Conservation (phyloP, 2,329 filamentous ascomycete species). For the Plenodomus tracheiphilus region DNA sequence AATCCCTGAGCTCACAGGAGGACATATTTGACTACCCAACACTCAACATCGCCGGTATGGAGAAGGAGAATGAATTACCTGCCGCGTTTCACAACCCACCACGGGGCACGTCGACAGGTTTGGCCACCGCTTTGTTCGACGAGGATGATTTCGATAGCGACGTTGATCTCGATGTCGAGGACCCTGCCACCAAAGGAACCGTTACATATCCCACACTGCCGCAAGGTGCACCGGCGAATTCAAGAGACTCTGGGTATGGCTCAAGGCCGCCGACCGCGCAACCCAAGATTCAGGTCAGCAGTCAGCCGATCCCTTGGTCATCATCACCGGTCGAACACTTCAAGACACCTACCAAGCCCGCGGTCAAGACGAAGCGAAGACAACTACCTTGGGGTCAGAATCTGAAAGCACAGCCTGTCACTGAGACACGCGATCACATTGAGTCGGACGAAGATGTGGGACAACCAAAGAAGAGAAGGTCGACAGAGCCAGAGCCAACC, state of each 20-base stretch:
- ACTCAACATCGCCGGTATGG: constrained; percentile 27
- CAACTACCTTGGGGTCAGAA: constrained; percentile 63
- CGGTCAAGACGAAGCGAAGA: constrained; percentile 19
- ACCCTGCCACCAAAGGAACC: constrained; percentile 55
- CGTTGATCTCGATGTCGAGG: constrained; percentile 70
- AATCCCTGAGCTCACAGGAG: constrained; percentile 45
- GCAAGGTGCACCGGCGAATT: constrained; percentile 7
- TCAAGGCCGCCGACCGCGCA: constrained; percentile 27
- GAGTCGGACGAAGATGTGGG: constrained; percentile 21
- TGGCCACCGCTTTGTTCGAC: constrained; percentile 55
- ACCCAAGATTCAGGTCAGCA: constrained; percentile 48
- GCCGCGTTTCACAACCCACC: constrained; percentile 13
- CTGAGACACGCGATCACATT: constrained; percentile 17
- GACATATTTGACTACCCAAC: constrained; percentile 35
- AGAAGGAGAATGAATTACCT: constrained; percentile 31
- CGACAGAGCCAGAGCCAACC: constrained; percentile 40
- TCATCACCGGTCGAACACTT: constrained; percentile 60
- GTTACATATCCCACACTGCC: constrained; percentile 49
- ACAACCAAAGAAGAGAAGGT: constrained; percentile 34
- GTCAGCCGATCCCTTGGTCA: constrained; percentile 71
- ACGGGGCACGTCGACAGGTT: constrained; percentile 18
- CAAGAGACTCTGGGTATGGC: constrained; percentile 45
- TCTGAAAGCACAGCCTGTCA: constrained; percentile 29
- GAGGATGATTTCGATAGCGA: constrained; percentile 90
- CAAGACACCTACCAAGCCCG: constrained; percentile 32